A percentile compares a stretch with the other conserved stretches of the same genome.
These are phyloP conservation scores for Saprolegnia parasitica DNA, from an alignment of 352 stramenopile genomes.

Conservation along the genomic window DNA sequence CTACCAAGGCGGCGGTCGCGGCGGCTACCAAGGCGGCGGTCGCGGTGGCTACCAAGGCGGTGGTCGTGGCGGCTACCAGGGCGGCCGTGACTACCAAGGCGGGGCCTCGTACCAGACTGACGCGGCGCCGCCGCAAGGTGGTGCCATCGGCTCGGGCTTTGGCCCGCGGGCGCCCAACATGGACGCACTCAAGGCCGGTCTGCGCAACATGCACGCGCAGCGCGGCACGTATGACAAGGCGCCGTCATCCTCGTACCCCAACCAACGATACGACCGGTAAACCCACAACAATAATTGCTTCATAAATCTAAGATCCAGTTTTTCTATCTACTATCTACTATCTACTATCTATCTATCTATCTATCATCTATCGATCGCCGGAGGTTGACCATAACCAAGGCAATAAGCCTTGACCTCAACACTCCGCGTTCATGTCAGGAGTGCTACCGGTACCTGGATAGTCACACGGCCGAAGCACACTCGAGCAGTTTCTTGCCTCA, in stretches of 20 bases:
- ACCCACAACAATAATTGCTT: neutral
- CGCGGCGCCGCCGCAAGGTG: neutral
- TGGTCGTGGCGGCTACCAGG: neutral
- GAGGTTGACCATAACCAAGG: too few species aligned
- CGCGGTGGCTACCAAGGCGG: slow-evolving; percentile 7
- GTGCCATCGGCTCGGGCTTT: slow-evolving; percentile 25
- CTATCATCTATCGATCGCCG: too few species aligned
- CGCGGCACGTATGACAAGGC: slow-evolving; percentile 32
- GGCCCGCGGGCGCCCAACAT: slow-evolving; percentile 44
- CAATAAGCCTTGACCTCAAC: too few species aligned
- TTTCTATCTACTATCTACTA: neutral
- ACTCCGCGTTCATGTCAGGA: too few species aligned
- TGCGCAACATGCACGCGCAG: slow-evolving; percentile 83
- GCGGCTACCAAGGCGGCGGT: neutral
- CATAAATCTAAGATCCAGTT: neutral
- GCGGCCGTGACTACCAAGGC: neutral
- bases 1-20: slow-evolving; percentile 36
- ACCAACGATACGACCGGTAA: slow-evolving; percentile 25
- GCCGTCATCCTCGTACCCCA: neutral
- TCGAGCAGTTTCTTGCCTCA: too few species aligned
- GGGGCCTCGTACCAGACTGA: neutral
- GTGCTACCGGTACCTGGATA: too few species aligned
- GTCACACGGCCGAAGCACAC: too few species aligned
- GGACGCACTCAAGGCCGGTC: slow-evolving; percentile 70
- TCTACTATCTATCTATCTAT: too few species aligned